phyloP scores from a whole-genome alignment of 2,329 filamentous ascomycete species.

The Apiospora koreana region DNA sequence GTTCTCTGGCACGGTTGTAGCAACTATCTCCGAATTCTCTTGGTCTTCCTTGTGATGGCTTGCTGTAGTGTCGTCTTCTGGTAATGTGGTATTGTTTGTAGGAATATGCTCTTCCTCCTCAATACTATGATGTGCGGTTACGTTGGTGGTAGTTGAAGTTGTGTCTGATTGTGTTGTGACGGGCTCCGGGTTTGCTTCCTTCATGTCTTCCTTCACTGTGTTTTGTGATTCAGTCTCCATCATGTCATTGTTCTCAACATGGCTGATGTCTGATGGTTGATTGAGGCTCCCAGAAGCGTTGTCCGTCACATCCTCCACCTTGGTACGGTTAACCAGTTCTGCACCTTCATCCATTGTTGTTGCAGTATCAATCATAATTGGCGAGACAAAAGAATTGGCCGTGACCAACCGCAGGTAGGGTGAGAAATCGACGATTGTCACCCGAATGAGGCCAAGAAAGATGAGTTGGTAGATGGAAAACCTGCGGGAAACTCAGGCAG shows the following conservation, averaged over 20 bases:
- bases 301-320: not conserved
- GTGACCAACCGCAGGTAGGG: no score
- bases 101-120: not conserved
- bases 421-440: not conserved
- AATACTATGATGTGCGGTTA: not conserved
- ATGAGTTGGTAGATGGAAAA: not conserved
- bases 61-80: not conserved
- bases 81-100: not conserved
- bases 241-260: not conserved
- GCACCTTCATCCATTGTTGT: not conserved
- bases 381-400: not conserved
- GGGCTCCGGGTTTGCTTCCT: not conserved
- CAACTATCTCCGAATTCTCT: not conserved
- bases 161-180: not conserved
- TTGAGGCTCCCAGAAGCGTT: not conserved
- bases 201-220: not conserved
- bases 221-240: not conserved
- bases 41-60: not conserved
- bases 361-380: not conserved
- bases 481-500: not conserved
- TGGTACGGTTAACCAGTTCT: not conserved
- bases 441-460: not conserved
- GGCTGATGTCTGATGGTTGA: not conserved
- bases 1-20: not conserved
- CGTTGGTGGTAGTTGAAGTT: not conserved